phyloP scores from a whole-genome alignment of 2,329 filamentous ascomycete species.

The Xylaria sp. region DNA sequence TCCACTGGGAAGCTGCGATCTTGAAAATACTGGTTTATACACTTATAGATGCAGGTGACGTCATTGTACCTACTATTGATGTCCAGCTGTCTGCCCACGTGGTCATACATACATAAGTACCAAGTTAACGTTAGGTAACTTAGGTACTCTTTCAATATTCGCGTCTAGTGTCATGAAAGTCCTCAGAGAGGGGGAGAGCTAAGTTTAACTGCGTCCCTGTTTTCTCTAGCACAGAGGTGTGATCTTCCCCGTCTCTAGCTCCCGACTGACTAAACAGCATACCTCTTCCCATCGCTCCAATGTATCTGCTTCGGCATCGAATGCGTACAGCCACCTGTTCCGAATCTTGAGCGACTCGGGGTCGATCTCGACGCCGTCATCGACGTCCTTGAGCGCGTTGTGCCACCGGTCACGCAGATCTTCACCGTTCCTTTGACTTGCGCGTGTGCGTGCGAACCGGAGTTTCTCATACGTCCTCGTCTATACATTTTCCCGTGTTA shows the following conservation, averaged over 20 bases:
- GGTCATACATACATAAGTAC: neutral
- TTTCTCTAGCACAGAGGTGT: slow-evolving; percentile 51
- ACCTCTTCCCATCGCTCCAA: slow-evolving; percentile 55
- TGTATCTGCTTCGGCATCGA: slow-evolving; percentile 59
- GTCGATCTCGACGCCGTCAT: slow-evolving; percentile 56
- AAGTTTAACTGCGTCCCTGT: neutral
- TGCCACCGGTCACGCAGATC: slow-evolving; percentile 58
- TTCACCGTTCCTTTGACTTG: slow-evolving; percentile 57
- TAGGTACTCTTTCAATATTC: neutral
- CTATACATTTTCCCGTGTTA: slow-evolving; percentile 36
- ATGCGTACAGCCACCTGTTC: slow-evolving; percentile 60
- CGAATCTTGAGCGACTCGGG: slow-evolving; percentile 59
- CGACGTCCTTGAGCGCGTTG: slow-evolving; percentile 55
- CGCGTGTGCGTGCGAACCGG: slow-evolving; percentile 54
- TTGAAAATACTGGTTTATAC: too few species aligned
- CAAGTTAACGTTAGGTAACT: too few species aligned
- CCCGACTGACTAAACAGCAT: slow-evolving; percentile 51
- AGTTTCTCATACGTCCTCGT: slow-evolving; percentile 58
- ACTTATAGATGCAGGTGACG: slow-evolving; percentile 14
- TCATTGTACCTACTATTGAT: slow-evolving; percentile 14
- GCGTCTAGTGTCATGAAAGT: neutral
- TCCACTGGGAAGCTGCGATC: too few species aligned
- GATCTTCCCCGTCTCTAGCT: slow-evolving; percentile 53
- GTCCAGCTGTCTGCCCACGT: slow-evolving; percentile 9
- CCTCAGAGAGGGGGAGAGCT: neutral